phyloP scores from a whole-genome alignment of 2,329 filamentous ascomycete genomes.

The Fusarium keratoplasticum region DNA sequence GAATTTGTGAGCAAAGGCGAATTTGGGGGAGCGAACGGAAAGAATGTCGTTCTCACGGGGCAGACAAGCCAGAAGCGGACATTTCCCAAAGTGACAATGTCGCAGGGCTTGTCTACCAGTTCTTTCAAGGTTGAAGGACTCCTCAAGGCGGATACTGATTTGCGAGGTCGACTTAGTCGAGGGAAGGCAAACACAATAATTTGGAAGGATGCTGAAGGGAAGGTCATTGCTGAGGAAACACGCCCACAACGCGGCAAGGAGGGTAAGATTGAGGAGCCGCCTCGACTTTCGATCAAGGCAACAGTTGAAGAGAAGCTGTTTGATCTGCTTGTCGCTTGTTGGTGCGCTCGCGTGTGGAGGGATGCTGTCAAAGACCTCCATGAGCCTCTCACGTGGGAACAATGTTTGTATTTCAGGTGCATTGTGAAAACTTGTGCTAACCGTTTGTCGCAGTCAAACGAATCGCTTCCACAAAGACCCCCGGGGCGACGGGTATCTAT shows the following conservation, averaged over 20 bases:
- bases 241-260: conserved; percentile 33
- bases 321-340: conserved; percentile 46
- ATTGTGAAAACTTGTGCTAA: neutral
- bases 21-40: neutral
- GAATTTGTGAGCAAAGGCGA: conserved; percentile 13
- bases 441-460: conserved; percentile 14
- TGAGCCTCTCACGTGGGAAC: conserved; percentile 40
- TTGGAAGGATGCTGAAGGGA: conserved; percentile 41
- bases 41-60: conserved; percentile 33
- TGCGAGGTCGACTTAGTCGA: conserved; percentile 36
- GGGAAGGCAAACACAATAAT: conserved; percentile 33
- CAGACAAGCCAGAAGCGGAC: conserved; percentile 35
- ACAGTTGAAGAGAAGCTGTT: conserved; percentile 40
- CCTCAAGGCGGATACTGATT: conserved; percentile 35
- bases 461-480: neutral
- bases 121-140: conserved; percentile 38
- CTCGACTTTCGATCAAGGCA: conserved; percentile 39
- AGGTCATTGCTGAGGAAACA: conserved; percentile 42
- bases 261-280: conserved; percentile 24
- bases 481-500: neutral
- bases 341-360: conserved; percentile 46
- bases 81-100: conserved; percentile 33
- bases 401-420: conserved; percentile 27
- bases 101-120: conserved; percentile 26
- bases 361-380: conserved; percentile 38